Conservation (phyloP, 495 filamentous ascomycete species). For the Aspergillus sclerotioniger region DNA sequence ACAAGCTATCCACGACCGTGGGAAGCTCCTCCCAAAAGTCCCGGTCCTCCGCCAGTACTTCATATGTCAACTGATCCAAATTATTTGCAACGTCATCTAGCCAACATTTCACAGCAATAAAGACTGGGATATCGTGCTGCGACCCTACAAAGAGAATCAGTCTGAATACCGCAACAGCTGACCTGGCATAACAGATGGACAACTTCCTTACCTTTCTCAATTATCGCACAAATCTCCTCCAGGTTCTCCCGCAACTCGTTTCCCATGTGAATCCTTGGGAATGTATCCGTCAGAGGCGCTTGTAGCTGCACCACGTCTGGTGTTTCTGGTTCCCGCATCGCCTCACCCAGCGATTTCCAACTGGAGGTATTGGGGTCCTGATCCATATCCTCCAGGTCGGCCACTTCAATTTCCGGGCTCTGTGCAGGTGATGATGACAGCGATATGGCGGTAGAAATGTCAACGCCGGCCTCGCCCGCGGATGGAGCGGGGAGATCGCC, state of each 20-base stretch:
- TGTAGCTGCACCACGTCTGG: conserved; percentile 39
- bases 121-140: conserved; percentile 24
- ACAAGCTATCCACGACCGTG: conserved; percentile 37
- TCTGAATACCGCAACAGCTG: not conserved
- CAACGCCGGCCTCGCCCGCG: conserved; percentile 17
- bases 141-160: conserved; percentile 27
- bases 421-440: conserved; percentile 49
- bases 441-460: conserved; percentile 38
- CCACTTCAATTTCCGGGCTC: conserved; percentile 55
- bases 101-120: conserved; percentile 36
- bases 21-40: conserved; percentile 57
- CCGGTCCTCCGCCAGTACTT: conserved; percentile 32
- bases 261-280: conserved; percentile 32
- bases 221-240: conserved; percentile 30
- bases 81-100: conserved; percentile 31
- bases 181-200: not conserved
- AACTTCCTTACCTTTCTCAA: conserved; percentile 47
- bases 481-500: conserved; percentile 16
- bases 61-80: conserved; percentile 29
- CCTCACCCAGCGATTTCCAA: conserved; percentile 44
- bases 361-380: conserved; percentile 44
- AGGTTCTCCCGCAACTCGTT: conserved; percentile 37
- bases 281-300: conserved; percentile 33
- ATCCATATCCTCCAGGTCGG: conserved; percentile 55
- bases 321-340: conserved; percentile 27